Evolutionary conservation across 176 grass and related monocot genomes (phyloP).

Genomic region (Cenchrus purpureus): DNA sequence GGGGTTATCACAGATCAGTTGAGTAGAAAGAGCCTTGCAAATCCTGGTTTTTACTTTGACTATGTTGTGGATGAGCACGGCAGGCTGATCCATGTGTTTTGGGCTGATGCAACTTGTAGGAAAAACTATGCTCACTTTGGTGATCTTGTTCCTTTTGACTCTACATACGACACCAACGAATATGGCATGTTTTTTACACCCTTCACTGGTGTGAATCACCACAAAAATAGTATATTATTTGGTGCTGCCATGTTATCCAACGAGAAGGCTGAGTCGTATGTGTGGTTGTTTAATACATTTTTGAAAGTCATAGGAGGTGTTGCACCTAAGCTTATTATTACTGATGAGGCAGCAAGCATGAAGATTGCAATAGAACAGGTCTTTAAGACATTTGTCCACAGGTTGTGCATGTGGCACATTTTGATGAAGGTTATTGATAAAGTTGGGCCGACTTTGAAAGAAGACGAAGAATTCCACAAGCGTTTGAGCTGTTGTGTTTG

Average conservation of each 20-base stretch:
- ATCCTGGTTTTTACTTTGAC: conserved; percentile 3
- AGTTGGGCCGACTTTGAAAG: too few relatives aligned
- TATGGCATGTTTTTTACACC: neutral
- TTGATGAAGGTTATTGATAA: too few relatives aligned
- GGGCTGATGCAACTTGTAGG: neutral
- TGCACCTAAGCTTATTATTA: neutral
- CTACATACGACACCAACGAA: neutral
- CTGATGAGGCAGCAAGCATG: neutral
- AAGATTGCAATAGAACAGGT: too few relatives aligned
- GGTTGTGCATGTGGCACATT: too few relatives aligned
- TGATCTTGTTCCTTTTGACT: neutral
- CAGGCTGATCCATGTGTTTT: neutral
- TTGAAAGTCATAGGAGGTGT: neutral
- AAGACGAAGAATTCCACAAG: too few relatives aligned
- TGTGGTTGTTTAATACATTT: neutral
- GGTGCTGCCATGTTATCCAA: neutral
- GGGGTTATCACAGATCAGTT: too few relatives aligned
- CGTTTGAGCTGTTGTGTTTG: neutral
- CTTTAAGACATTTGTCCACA: too few relatives aligned
- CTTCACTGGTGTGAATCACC: neutral
- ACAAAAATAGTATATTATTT: neutral
- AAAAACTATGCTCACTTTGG: neutral
- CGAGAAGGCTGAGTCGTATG: neutral
- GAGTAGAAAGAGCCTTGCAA: too few relatives aligned
- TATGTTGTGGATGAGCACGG: neutral